These are phyloP conservation scores for Populus ilicifolia DNA, from an alignment of 345 rosid species.

Conservation along the genomic window DNA sequence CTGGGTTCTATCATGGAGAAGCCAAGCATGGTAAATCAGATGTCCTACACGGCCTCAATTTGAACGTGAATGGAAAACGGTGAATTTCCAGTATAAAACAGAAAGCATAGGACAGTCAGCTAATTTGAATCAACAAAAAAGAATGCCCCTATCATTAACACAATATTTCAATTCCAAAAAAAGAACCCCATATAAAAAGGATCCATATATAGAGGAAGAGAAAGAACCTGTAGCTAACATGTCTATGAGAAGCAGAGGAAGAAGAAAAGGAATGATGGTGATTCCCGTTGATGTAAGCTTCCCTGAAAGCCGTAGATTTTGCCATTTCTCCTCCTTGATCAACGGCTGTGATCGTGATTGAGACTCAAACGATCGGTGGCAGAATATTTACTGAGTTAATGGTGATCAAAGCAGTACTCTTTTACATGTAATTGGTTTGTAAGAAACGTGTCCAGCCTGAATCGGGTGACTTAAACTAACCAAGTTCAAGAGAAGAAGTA, in stretches of 20 bases:
- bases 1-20: neutral
- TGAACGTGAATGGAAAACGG: neutral
- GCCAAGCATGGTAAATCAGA: neutral
- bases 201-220: neutral
- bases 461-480: neutral
- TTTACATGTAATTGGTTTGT: neutral
- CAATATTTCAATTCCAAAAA: neutral
- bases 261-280: conserved; percentile 28
- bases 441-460: neutral
- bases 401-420: neutral
- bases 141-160: neutral
- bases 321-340: neutral
- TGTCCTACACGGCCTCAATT: neutral
- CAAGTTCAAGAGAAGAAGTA: neutral
- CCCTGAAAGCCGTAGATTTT: conserved; percentile 15
- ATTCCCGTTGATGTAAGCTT: conserved; percentile 23
- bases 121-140: neutral
- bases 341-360: neutral
- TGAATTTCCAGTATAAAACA: neutral
- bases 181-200: too few species aligned
- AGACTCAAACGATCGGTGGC: neutral
- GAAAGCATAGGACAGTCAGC: neutral
- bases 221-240: conserved; percentile 50
- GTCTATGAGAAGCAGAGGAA: conserved; percentile 37
- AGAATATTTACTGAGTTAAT: neutral